A percentile compares a stretch with the other conserved stretches of the same genome.
These are phyloP conservation scores for Talaromyces sp. DNA, from an alignment of 2,329 filamentous ascomycete genomes.

Conservation along the genomic window DNA sequence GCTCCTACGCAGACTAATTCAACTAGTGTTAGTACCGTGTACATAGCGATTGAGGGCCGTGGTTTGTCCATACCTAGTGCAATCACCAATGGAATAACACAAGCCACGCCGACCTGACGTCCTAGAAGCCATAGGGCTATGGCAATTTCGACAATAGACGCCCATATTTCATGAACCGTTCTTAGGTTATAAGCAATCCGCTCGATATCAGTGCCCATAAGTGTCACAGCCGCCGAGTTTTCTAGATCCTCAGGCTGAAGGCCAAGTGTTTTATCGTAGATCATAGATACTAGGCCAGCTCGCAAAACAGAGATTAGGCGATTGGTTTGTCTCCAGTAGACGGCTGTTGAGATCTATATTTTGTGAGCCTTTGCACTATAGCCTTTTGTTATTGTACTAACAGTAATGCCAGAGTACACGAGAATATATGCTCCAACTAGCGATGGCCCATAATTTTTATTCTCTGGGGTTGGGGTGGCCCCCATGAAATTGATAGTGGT, in stretches of 20 bases:
- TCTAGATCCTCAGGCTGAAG: slow-evolving; percentile 28
- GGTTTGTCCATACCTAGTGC: slow-evolving; percentile 27
- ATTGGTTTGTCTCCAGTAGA: background rate
- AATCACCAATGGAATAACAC: slow-evolving; percentile 30
- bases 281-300: slow-evolving; percentile 42
- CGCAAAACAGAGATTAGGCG: slow-evolving; percentile 34
- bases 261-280: slow-evolving; percentile 44
- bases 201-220: slow-evolving; percentile 46
- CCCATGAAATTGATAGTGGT: slow-evolving; percentile 17
- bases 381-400: slow-evolving; percentile 20
- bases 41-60: background rate
- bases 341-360: slow-evolving; percentile 1
- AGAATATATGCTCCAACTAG: slow-evolving; percentile 41
- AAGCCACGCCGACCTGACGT: slow-evolving; percentile 1
- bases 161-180: slow-evolving; percentile 43
- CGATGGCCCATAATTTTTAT: slow-evolving; percentile 30
- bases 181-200: slow-evolving; percentile 37
- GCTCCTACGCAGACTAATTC: background rate
- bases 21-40: background rate
- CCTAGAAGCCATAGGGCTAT: slow-evolving; percentile 4
- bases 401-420: slow-evolving; percentile 39
- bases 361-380: background rate
- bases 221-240: slow-evolving; percentile 31
- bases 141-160: slow-evolving; percentile 10
- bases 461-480: background rate